These are phyloP conservation scores for Rhytidiadelphus loreus DNA, from an alignment of 225 moss, liverwort and hornwort species.

Conservation along the genomic window DNA sequence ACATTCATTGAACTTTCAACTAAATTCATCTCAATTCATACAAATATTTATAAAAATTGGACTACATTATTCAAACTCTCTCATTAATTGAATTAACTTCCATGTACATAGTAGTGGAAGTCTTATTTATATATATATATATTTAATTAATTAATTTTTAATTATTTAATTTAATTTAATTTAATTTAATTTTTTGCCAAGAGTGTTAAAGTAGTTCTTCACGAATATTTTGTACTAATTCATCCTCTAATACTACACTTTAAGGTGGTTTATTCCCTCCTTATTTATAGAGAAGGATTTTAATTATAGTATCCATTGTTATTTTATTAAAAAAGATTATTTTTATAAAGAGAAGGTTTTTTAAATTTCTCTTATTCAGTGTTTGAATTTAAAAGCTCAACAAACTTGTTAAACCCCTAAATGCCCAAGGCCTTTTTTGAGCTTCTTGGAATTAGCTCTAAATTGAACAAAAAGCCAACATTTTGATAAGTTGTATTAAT, in stretches of 20 bases:
- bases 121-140: too few relatives aligned
- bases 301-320: neutral
- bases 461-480: too few relatives aligned
- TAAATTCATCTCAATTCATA: neutral
- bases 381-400: accelerated
- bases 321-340: too few relatives aligned
- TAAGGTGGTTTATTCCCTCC: neutral
- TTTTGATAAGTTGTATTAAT: too few relatives aligned
- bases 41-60: neutral
- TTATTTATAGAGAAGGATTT: neutral
- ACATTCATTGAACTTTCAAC: neutral
- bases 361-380: neutral
- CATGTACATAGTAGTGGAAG: neutral
- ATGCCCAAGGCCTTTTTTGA: too few relatives aligned
- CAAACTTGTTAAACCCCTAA: neutral
- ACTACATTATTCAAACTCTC: neutral
- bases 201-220: neutral
- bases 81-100: neutral
- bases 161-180: too few relatives aligned
- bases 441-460: too few relatives aligned
- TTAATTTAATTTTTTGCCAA: too few relatives aligned
- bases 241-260: neutral
- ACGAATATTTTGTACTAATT: neutral
- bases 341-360: accelerated
- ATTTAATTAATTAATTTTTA: too few relatives aligned